A percentile compares a stretch with the other conserved stretches of the same genome.
Evolutionary conservation across 208 protist species (phyloP).

Genomic region (Trypanosoma scelopori): DNA sequence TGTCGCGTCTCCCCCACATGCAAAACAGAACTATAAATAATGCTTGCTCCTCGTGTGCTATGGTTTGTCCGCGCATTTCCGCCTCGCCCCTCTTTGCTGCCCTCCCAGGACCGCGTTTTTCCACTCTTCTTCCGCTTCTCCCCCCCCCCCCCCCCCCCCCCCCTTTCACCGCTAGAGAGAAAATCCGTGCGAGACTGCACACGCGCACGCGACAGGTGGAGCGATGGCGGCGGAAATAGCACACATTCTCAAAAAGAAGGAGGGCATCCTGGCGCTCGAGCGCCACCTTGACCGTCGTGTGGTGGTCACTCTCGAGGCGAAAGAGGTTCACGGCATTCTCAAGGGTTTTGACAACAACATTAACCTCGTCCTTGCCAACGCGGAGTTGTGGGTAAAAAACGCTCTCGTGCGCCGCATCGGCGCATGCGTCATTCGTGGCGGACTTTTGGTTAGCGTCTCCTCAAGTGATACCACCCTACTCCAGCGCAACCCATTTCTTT

Average conservation of each 20-base stretch:
- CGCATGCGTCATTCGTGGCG: slow-evolving; percentile 73
- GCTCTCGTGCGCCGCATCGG: slow-evolving; percentile 47
- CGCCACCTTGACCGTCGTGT: slow-evolving; percentile 80
- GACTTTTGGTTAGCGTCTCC: slow-evolving; percentile 46
- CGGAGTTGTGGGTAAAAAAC: slow-evolving; percentile 58
- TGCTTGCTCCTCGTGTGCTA: too few relatives aligned
- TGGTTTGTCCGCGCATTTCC: neutral
- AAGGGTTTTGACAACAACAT: slow-evolving; percentile 91
- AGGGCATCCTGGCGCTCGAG: slow-evolving; percentile 68
- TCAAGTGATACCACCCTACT: slow-evolving; percentile 65
- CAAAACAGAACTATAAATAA: too few relatives aligned
- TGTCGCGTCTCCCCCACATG: too few relatives aligned
- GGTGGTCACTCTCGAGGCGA: slow-evolving; percentile 41
- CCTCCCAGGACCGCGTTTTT: too few relatives aligned
- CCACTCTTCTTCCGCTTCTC: neutral
- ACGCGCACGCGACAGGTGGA: neutral
- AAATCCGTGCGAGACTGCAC: too few relatives aligned
- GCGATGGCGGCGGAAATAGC: slow-evolving; percentile 65
- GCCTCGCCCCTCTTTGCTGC: neutral
- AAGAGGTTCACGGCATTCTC: slow-evolving; percentile 66
- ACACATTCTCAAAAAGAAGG: slow-evolving; percentile 79
- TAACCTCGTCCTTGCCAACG: slow-evolving; percentile 73
- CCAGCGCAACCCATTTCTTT: slow-evolving; percentile 43
- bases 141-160: neutral
- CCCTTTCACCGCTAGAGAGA: too few relatives aligned